Conservation (phyloP, 2,329 filamentous ascomycete species). For the Colletotrichum sp. region DNA sequence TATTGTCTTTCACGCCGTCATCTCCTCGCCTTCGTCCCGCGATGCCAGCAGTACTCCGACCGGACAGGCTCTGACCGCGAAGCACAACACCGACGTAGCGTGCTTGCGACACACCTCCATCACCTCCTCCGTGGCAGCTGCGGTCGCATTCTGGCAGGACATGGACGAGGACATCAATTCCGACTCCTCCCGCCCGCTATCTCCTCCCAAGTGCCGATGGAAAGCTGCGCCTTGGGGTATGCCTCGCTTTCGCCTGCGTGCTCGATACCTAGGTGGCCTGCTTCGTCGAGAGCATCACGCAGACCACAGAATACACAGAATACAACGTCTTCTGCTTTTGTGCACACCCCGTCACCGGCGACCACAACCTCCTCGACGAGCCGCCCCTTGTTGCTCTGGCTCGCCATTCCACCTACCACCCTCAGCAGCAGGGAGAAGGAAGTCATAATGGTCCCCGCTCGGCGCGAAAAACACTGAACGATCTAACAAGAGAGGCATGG, state of each 20-base stretch:
- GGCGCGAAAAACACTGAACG: background rate
- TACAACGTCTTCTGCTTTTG: background rate
- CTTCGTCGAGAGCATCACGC: background rate
- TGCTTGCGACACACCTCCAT: background rate
- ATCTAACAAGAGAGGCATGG: background rate
- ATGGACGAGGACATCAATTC: background rate
- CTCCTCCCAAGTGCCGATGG: background rate
- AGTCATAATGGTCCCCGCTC: background rate
- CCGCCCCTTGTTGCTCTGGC: background rate
- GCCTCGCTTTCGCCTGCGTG: background rate
- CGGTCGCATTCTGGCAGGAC: background rate
- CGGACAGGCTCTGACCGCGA: background rate
- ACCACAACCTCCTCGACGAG: background rate
- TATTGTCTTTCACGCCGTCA: background rate
- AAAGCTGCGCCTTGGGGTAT: background rate
- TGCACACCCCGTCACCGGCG: background rate
- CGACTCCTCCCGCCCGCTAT: background rate
- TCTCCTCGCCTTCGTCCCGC: background rate
- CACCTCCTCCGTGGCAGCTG: background rate
- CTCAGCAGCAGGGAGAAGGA: background rate
- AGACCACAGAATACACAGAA: background rate
- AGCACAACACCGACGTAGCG: background rate
- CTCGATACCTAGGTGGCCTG: background rate
- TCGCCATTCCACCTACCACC: background rate
- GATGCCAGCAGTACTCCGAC: background rate